Evolutionary conservation across 179 eudicot species (phyloP).

Genomic region (Gypsophila paniculata): DNA sequence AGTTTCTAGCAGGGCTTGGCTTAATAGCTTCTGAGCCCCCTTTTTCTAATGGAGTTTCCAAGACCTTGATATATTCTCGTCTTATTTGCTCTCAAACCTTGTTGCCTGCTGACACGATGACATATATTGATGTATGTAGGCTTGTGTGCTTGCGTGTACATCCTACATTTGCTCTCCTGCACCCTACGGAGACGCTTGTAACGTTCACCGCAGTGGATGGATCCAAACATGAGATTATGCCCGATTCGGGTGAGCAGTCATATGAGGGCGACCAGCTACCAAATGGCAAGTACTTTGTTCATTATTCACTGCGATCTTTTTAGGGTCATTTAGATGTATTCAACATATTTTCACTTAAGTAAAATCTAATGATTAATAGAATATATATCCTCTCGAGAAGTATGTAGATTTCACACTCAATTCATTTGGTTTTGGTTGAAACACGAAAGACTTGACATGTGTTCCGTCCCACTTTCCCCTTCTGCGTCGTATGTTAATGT

Average conservation of each 20-base stretch:
- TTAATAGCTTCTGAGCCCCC: no score
- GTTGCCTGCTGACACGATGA: not conserved
- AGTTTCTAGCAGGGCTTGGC: no score
- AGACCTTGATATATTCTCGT: not conserved
- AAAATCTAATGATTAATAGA: no score
- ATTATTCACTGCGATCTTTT: no score
- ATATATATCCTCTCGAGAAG: no score
- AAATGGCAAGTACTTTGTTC: conserved; percentile 45
- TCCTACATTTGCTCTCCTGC: conserved; percentile 61
- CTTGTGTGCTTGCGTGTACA: conserved; percentile 95
- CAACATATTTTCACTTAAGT: not conserved
- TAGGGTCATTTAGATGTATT: not conserved
- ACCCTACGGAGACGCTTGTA: conserved; percentile 72
- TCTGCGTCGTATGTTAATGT: no score
- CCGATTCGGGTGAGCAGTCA: conserved; percentile 58
- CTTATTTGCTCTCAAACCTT: not conserved
- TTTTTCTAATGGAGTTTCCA: no score
- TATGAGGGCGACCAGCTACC: conserved; percentile 80
- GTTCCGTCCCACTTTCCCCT: no score
- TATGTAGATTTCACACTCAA: no score
- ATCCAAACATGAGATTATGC: conserved; percentile 65
- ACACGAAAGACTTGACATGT: no score
- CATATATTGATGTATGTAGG: conserved; percentile 55
- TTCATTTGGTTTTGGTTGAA: no score
- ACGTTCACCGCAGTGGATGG: conserved; percentile 70